Percentiles rank a stretch among this genome's conserved stretches.
phyloP scores from a whole-genome alignment of 768 basidiomycete species.

The Pulveroboletus sp. region DNA sequence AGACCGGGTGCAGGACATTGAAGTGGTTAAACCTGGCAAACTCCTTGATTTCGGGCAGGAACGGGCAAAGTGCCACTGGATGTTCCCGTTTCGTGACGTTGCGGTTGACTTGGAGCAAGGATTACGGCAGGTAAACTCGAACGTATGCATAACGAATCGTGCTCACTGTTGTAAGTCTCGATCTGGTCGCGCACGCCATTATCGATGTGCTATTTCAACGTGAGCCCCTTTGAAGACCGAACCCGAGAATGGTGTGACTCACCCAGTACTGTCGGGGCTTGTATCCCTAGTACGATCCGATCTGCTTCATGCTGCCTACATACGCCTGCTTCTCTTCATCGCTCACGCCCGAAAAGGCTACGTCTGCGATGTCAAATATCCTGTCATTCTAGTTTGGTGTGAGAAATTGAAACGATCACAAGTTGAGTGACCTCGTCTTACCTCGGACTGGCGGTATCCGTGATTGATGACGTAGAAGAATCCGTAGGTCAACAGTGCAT shows the following conservation, averaged over 20 bases:
- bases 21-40: constrained; percentile 50
- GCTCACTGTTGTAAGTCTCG: constrained; percentile 58
- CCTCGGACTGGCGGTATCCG: constrained; percentile 37
- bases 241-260: not conserved
- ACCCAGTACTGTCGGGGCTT: constrained; percentile 50
- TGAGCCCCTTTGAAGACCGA: not conserved
- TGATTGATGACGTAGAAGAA: constrained; percentile 40
- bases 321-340: constrained; percentile 42
- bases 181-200: constrained; percentile 59
- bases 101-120: constrained; percentile 41
- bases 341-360: constrained; percentile 39
- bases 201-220: constrained; percentile 46
- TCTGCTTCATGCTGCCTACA: constrained; percentile 36
- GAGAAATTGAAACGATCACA: constrained; percentile 21
- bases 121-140: not conserved
- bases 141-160: not conserved
- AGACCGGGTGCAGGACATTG: constrained; percentile 44
- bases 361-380: constrained; percentile 17
- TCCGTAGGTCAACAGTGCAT: constrained; percentile 43
- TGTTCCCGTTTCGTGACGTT: constrained; percentile 44
- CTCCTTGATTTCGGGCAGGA: constrained; percentile 47
- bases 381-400: constrained; percentile 36
- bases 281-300: constrained; percentile 49
- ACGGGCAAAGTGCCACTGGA: constrained; percentile 45
- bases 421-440: constrained; percentile 5